These are phyloP conservation scores for Paradendryphiella salina DNA, from an alignment of 2,329 filamentous ascomycete genomes.

Conservation along the genomic window DNA sequence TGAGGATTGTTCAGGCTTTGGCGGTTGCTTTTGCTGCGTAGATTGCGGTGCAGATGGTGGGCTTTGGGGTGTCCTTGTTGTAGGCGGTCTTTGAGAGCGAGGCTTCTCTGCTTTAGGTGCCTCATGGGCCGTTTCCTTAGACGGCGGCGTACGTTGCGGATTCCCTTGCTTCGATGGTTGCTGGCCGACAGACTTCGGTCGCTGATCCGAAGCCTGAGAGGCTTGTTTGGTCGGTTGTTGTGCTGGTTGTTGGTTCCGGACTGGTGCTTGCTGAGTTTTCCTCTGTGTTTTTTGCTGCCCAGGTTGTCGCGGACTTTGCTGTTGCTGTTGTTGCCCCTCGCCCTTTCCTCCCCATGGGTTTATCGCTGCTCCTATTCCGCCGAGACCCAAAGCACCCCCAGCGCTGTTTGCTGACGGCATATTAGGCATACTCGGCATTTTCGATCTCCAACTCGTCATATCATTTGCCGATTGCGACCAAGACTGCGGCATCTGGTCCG, in stretches of 20 bases:
- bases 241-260: not conserved
- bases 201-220: slow-evolving; percentile 3
- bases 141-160: slow-evolving; percentile 9
- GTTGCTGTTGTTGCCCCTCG: slow-evolving; percentile 9
- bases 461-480: slow-evolving; percentile 42
- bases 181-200: slow-evolving; percentile 1
- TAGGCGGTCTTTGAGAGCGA: slow-evolving; percentile 10
- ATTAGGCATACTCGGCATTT: slow-evolving; percentile 33
- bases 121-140: slow-evolving; percentile 21
- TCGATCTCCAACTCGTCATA: slow-evolving; percentile 40
- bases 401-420: slow-evolving; percentile 32
- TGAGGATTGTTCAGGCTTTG: slow-evolving; percentile 10
- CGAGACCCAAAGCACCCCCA: slow-evolving; percentile 32
- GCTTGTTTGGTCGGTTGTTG: slow-evolving; percentile 7
- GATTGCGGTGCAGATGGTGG: slow-evolving; percentile 1
- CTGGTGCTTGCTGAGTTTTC: not conserved
- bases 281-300: slow-evolving; percentile 3
- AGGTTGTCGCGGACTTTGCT: slow-evolving; percentile 3
- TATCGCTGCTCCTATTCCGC: slow-evolving; percentile 13
- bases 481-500: slow-evolving; percentile 39
- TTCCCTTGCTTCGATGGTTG: slow-evolving; percentile 23
- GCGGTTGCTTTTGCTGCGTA: slow-evolving; percentile 2
- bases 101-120: slow-evolving; percentile 15
- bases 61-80: slow-evolving; percentile 3
- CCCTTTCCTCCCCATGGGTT: slow-evolving; percentile 14